These are phyloP conservation scores for Leptomonas seymouri DNA, from an alignment of 208 protist species.

Conservation along the genomic window DNA sequence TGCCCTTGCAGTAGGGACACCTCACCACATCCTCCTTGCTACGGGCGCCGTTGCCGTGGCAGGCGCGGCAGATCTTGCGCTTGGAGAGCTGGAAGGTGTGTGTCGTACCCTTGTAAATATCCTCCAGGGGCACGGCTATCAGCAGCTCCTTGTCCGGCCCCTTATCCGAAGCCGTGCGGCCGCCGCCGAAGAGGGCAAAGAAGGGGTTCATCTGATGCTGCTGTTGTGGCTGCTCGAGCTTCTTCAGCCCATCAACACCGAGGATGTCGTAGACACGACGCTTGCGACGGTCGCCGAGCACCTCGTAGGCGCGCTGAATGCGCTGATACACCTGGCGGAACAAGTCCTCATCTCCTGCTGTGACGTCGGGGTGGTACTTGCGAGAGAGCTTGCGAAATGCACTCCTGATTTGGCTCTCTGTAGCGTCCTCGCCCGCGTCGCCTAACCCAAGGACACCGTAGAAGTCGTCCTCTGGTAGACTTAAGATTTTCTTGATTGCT, in stretches of 20 bases:
- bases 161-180: slow-evolving; percentile 47
- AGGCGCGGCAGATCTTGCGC: slow-evolving; percentile 85
- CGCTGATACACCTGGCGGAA: slow-evolving; percentile 67
- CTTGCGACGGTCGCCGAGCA: slow-evolving; percentile 87
- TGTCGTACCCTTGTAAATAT: slow-evolving; percentile 93
- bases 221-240: slow-evolving; percentile 59
- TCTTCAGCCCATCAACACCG: slow-evolving; percentile 82
- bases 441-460: slow-evolving; percentile 75
- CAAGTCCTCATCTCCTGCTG: slow-evolving; percentile 40
- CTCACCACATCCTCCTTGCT: slow-evolving; percentile 31
- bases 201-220: slow-evolving; percentile 44
- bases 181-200: slow-evolving; percentile 36
- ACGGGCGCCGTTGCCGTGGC: slow-evolving; percentile 69
- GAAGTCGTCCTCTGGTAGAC: slow-evolving; percentile 57
- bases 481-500: slow-evolving; percentile 13
- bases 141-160: slow-evolving; percentile 38
- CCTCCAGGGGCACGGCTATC: slow-evolving; percentile 85
- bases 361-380: slow-evolving; percentile 86
- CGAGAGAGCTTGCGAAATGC: slow-evolving; percentile 78
- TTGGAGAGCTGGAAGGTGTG: slow-evolving; percentile 80
- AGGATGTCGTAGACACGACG: slow-evolving; percentile 93
- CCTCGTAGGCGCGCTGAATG: slow-evolving; percentile 91
- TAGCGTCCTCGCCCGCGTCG: slow-evolving; percentile 64
- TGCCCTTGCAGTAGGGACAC: slow-evolving; percentile 72
- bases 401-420: slow-evolving; percentile 81